phyloP scores from a whole-genome alignment of 2,329 filamentous ascomycete genomes.

The Pseudocercospora ulei region DNA sequence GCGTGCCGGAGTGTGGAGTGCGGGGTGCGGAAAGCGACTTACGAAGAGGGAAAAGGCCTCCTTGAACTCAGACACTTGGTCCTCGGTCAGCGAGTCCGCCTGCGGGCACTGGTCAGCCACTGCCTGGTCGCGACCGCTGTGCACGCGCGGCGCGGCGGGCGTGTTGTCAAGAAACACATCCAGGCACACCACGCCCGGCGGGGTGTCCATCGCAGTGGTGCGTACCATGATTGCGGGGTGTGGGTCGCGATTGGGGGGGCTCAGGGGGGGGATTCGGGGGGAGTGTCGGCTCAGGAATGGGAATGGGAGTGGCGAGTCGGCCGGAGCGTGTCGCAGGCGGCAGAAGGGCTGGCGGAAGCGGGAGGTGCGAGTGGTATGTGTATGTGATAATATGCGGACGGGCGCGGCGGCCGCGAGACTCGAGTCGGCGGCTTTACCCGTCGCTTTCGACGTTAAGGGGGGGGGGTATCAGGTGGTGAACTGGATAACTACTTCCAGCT shows the following conservation, averaged over 20 bases:
- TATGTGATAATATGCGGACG: too few relatives aligned
- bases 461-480: too few relatives aligned
- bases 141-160: slow-evolving; percentile 4
- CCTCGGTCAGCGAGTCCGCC: slow-evolving; percentile 98
- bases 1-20: slow-evolving; percentile 8
- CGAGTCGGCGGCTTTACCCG: too few relatives aligned
- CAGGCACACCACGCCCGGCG: slow-evolving; percentile 13
- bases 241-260: slow-evolving; percentile 5
- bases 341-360: slow-evolving; percentile 6
- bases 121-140: slow-evolving; percentile 1
- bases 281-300: too few relatives aligned
- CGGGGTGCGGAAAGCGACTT: slow-evolving; percentile 44
- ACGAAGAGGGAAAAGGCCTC: slow-evolving; percentile 99
- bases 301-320: too few relatives aligned
- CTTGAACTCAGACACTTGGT: slow-evolving; percentile 99
- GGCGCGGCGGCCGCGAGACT: too few relatives aligned
- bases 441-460: too few relatives aligned
- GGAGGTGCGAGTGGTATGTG: slow-evolving; percentile 10
- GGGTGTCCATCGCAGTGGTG: slow-evolving; percentile 23
- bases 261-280: too few relatives aligned
- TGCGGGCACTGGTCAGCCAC: slow-evolving; percentile 37
- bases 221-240: slow-evolving; percentile 26
- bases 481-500: too few relatives aligned
- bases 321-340: slow-evolving; percentile 8
- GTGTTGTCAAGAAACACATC: slow-evolving; percentile 9